phyloP scores from a whole-genome alignment of 768 basidiomycete genomes.

The Gloeostereum incarnatum region DNA sequence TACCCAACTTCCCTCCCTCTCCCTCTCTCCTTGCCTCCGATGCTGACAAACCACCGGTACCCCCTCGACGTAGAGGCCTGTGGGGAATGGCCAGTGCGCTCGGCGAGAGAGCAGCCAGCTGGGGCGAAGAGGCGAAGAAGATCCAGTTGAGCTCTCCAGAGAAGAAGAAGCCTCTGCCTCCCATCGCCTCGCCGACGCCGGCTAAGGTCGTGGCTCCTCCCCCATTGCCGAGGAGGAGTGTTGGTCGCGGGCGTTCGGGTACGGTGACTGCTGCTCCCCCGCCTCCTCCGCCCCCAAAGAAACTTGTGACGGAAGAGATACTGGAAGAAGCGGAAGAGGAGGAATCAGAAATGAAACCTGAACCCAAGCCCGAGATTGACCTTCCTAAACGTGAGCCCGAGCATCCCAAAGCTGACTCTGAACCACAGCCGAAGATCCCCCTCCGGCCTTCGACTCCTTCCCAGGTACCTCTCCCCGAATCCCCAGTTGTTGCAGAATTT shows the following conservation, averaged over 20 bases:
- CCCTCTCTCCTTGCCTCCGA: conserved; percentile 18
- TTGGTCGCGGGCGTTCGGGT: conserved; percentile 20
- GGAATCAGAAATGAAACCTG: conserved; percentile 2
- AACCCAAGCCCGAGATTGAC: conserved; percentile 5
- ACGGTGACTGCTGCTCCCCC: too few species aligned
- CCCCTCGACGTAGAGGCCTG: conserved; percentile 51
- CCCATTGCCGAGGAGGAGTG: conserved; percentile 41
- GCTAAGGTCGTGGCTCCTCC: conserved; percentile 25
- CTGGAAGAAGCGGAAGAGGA: too few species aligned
- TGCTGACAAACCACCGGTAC: conserved; percentile 47
- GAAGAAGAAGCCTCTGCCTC: conserved; percentile 20
- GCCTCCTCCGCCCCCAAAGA: too few species aligned
- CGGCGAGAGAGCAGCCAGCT: conserved; percentile 48
- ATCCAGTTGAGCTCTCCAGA: conserved; percentile 13
- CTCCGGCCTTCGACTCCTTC: conserved; percentile 18
- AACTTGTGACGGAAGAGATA: too few species aligned
- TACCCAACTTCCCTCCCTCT: conserved; percentile 23
- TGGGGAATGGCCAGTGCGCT: conserved; percentile 65
- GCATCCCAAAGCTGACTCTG: conserved; percentile 2
- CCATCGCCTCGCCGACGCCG: conserved; percentile 16
- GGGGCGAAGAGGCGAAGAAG: conserved; percentile 35
- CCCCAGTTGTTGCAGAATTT: conserved; percentile 16
- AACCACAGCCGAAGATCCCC: conserved; percentile 5
- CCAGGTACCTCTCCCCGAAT: conserved; percentile 31
- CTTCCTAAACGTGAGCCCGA: conserved; percentile 7